Conservation (phyloP, 1,284 basidiomycete genomes). For the Rhodotorula sp. region DNA sequence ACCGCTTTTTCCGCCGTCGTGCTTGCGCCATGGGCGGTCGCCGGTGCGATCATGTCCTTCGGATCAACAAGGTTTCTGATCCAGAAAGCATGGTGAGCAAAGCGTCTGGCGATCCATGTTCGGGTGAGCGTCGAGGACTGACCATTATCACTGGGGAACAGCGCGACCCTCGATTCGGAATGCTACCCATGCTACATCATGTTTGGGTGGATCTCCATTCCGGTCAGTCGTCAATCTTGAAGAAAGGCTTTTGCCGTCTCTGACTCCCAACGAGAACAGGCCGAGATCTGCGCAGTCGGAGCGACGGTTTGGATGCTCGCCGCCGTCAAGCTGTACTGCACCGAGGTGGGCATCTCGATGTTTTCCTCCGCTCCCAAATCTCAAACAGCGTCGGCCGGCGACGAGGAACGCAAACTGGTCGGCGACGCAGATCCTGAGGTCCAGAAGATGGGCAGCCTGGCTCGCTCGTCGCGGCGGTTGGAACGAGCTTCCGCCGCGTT, state of each 20-base stretch:
- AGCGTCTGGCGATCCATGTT: too few species aligned
- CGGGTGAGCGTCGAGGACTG: too few species aligned
- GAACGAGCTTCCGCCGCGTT: too few species aligned
- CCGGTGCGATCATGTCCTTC: constrained; percentile 2
- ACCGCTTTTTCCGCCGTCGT: neutral
- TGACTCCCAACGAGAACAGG: neutral
- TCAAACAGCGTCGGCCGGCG: neutral
- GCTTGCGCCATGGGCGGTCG: neutral
- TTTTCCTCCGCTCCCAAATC: neutral
- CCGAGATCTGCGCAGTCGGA: neutral
- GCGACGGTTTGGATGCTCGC: constrained; percentile 1
- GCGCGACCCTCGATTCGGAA: constrained; percentile 6
- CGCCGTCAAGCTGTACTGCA: neutral
- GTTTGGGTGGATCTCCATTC: constrained; percentile 12
- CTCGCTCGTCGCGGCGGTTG: too few species aligned
- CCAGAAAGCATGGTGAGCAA: constrained; percentile 17
- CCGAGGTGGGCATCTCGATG: neutral
- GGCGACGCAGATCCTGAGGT: too few species aligned
- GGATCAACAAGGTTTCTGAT: neutral
- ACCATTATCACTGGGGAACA: neutral
- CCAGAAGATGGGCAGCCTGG: too few species aligned
- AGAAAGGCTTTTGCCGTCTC: neutral
- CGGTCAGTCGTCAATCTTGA: neutral
- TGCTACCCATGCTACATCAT: constrained; percentile 5
- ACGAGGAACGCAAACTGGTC: neutral